Conservation (phyloP, 2,329 filamentous ascomycete species). For the Lasiodiplodia gonubiensis region DNA sequence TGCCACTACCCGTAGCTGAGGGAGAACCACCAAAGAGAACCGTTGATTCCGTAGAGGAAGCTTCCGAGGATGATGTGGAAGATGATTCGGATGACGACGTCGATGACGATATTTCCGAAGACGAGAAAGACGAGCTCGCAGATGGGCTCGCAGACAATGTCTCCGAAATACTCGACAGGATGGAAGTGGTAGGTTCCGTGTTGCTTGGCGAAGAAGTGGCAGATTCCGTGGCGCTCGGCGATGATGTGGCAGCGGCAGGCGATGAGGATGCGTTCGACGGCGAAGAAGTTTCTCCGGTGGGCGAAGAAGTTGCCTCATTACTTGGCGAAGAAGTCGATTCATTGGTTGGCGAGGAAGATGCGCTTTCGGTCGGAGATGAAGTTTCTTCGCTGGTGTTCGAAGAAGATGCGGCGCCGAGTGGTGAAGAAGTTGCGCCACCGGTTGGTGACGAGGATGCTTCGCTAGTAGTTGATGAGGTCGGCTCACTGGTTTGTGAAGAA, state of each 20-base stretch:
- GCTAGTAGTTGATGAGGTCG: not conserved
- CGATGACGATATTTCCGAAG: constrained; percentile 6
- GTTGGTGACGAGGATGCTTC: not conserved
- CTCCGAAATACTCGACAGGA: constrained; percentile 3
- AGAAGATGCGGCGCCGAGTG: not conserved
- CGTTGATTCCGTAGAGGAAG: constrained; percentile 30
- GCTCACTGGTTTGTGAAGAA: not conserved
- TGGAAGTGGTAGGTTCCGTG: not conserved
- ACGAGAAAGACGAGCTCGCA: constrained; percentile 5
- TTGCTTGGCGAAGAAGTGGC: not conserved
- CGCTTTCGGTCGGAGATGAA: not conserved
- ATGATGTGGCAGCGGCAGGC: not conserved
- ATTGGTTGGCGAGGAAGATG: not conserved
- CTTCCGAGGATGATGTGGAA: constrained; percentile 26
- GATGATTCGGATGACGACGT: constrained; percentile 27
- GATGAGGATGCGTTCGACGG: not conserved
- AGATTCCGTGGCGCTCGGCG: not conserved
- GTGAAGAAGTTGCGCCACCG: not conserved
- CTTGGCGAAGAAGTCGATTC: not conserved
- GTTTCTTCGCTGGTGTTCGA: not conserved
- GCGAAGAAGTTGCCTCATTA: not conserved
- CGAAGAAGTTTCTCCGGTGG: not conserved
- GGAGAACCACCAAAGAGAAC: constrained; percentile 30
- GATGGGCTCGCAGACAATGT: constrained; percentile 7
- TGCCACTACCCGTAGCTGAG: constrained; percentile 31